Base-by-base conservation (phyloP, 176 grass and related monocot species). In the Carex littledalei region DNA sequence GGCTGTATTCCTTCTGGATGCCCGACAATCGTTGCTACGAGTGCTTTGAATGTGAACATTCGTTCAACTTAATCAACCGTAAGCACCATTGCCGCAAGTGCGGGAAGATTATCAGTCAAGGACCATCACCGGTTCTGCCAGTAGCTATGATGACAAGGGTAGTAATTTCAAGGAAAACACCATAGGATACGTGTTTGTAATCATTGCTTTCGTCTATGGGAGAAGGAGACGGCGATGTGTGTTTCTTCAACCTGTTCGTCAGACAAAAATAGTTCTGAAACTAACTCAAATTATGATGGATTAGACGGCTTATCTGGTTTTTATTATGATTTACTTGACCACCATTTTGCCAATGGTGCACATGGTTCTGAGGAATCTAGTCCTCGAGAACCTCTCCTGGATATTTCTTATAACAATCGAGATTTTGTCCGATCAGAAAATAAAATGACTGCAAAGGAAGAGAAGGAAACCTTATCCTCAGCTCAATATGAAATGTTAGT, bases 31-130 rank as follows among this genome's bases (percentile, higher is more conserved):
- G 96, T 70, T 99, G 96, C 56, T 87, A 88, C 56, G 84, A 89
- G 80, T 99, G 93, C 83, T 99, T 94, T 84, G 93, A 92, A 11
- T 99, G 96, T 56, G 91, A 95, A 53, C 15, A 88, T 16, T 86
- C 90, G n/a, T 99, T 99, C 84, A 99, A 91, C 16, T 61, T 99
- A 73, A 93, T 99, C 78, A 99, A 99, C 81, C 90, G 91, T 39
- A 88, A 93, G 50, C 96, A 99, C 81, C 96, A 99, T 91, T 99
- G 96, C 37, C 93, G 96, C 77, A 86, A 79, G 56, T 99, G 96
- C n/a, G 93, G 96, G 18, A 91, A 91, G 26, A 94, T 99, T 57
- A 78, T 24, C 74, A 78, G 17, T 78, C 50, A 18, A 78, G 24
- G 50, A 53, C 12, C 2, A 56, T 78, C 47, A 88, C 84, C 75